Conservation (phyloP, 2,329 filamentous ascomycete genomes). For the Annulohypoxylon truncatum region DNA sequence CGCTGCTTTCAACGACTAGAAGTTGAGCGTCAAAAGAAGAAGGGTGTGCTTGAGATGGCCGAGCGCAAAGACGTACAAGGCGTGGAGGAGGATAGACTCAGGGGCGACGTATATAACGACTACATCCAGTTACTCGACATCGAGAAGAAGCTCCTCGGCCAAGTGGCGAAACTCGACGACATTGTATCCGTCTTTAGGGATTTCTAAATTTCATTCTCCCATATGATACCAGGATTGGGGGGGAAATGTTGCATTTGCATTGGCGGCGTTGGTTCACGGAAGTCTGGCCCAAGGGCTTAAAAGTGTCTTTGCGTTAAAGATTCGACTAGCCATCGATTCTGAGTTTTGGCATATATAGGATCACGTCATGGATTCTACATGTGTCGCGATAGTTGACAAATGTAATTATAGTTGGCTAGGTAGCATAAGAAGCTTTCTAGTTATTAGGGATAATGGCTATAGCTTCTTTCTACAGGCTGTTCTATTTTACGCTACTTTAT, state of each 20-base stretch:
- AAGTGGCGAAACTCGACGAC: conserved; percentile 85
- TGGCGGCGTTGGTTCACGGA: conserved; percentile 46
- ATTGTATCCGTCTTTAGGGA: conserved; percentile 86
- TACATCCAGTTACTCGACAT: conserved; percentile 70
- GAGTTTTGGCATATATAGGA: not conserved
- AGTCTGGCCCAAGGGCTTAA: conserved; percentile 23
- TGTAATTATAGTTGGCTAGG: conserved; percentile 18
- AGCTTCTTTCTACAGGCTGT: not conserved
- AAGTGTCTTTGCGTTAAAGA: conserved; percentile 29
- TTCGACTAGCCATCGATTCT: conserved; percentile 4
- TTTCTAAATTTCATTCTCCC: conserved; percentile 60
- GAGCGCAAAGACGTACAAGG: conserved; percentile 88
- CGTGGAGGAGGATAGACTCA: conserved; percentile 83
- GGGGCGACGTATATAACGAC: conserved; percentile 75
- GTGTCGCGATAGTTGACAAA: conserved; percentile 9
- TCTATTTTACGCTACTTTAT: not conserved
- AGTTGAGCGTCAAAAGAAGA: conserved; percentile 77
- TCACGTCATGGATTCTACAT: conserved; percentile 16
- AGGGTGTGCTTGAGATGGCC: conserved; percentile 81
- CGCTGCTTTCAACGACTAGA: conserved; percentile 83
- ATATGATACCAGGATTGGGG: conserved; percentile 32
- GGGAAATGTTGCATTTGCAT: conserved; percentile 45
- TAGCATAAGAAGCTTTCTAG: not conserved
- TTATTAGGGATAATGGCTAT: not conserved
- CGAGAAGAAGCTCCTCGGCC: conserved; percentile 79